Evolutionary conservation across 2,329 filamentous ascomycete genomes (phyloP), one percentile per base, ranked within the genome.

Genomic region (Neurospora crassa): DNA sequence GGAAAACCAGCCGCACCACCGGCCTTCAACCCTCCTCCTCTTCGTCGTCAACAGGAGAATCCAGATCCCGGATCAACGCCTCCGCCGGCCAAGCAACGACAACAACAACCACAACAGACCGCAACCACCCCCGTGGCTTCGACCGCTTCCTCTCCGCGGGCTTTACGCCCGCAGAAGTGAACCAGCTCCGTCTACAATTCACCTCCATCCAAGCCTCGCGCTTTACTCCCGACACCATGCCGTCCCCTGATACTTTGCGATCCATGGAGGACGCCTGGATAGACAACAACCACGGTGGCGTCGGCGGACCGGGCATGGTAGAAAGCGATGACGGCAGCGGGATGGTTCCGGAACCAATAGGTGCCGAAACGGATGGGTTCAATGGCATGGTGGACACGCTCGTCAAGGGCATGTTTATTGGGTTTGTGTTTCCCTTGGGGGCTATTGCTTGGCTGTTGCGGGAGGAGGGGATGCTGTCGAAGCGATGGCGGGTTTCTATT

Each of bases 381-480:
- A 83, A 84, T 37, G 83, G 85, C 3, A 85, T 86, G 45, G 85
- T 97, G 67, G 95, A 98, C 78, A 91, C 96, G 77, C 88, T 97
- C 83, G 85, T 98, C 72, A 92, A 91, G 82, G 96, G 94, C 5
- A 93, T 96, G 80, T 83, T 96, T 72, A 92, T 96, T 77, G 96
- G 96, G 0, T 99, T 98, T 84, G 92, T 99, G 79, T 98, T 95
- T 89, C 96, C 96, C 4, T 81, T 98, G 11, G 95, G 93, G 0
- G 94, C 92, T 77, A 83, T 95, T 71, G 89, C 91, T 69, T 97
- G 94, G 93, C 83, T 96, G 68, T 87, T 95, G 74, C 86, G 94
- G 72, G 93, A 97, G 80, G 92, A 96, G 71, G 94, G 92, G 0
- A 90, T 98, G 72, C 97, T 94, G 89, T 92, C 90, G 73, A 89